Evolutionary conservation across 164 flowering plant species (phyloP).

Genomic region (Pachysandra terminalis): DNA sequence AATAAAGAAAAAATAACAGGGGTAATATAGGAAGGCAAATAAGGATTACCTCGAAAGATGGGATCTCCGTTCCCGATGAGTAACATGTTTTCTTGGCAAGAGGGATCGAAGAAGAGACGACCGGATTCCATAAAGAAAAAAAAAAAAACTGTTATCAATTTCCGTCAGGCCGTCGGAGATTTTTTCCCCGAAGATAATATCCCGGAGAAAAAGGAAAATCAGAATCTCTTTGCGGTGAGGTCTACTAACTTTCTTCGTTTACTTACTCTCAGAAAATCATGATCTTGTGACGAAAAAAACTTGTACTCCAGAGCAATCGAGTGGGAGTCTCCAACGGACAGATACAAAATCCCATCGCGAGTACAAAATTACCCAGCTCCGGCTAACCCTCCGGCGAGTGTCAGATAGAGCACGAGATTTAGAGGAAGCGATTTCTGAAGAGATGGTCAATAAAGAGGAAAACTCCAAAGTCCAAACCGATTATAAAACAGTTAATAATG

Average conservation of each 20-base stretch:
- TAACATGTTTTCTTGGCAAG: slow-evolving; percentile 57
- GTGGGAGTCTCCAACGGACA: slow-evolving; percentile 75
- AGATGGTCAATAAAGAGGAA: too few relatives aligned
- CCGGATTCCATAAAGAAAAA: slow-evolving; percentile 43
- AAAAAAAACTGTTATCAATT: neutral
- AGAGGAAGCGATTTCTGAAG: too few relatives aligned
- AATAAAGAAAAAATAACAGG: neutral
- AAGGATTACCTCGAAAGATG: slow-evolving; percentile 42
- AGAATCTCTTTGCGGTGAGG: neutral
- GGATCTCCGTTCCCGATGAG: slow-evolving; percentile 51
- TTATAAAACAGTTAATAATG: neutral
- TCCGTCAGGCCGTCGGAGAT: slow-evolving; percentile 20
- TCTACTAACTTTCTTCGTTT: neutral
- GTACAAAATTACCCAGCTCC: slow-evolving; percentile 25
- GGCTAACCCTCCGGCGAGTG: slow-evolving; percentile 14
- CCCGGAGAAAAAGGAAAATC: too few relatives aligned
- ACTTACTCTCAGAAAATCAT: slow-evolving; percentile 54
- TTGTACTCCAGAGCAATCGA: slow-evolving; percentile 76
- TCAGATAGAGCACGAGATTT: neutral
- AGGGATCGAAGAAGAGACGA: slow-evolving; percentile 50
- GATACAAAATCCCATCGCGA: slow-evolving; percentile 75
- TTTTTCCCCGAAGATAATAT: neutral
- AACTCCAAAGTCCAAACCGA: too few relatives aligned
- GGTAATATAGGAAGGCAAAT: neutral
- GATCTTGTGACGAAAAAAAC: slow-evolving; percentile 93